These are phyloP conservation scores for Phanerodontia chrysosporium DNA, from an alignment of 768 basidiomycete genomes.

Conservation along the genomic window DNA sequence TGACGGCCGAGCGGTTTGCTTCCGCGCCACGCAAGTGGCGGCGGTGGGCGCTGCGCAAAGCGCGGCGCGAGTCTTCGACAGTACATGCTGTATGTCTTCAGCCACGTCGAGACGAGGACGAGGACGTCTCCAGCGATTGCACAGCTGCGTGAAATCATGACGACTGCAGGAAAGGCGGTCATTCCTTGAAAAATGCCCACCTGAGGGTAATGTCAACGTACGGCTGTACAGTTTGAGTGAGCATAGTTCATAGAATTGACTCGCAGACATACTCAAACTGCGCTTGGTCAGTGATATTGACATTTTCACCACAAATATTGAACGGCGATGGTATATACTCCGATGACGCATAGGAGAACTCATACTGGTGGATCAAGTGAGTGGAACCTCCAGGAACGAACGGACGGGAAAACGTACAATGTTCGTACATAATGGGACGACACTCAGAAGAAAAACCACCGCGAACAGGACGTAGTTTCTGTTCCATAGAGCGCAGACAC, in stretches of 20 bases:
- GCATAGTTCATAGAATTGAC: too few species aligned
- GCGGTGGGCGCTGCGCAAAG: too few species aligned
- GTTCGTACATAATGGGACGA: background rate
- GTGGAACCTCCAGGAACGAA: too few species aligned
- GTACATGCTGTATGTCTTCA: background rate
- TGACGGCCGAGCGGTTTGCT: too few species aligned
- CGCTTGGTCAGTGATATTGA: too few species aligned
- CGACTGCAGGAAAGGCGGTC: background rate
- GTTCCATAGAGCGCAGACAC: background rate
- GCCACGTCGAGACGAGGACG: background rate
- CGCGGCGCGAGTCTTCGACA: background rate
- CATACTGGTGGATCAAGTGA: too few species aligned
- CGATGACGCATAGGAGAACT: too few species aligned
- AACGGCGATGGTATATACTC: too few species aligned
- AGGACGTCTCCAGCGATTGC: background rate
- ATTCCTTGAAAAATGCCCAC: background rate
- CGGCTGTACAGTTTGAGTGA: background rate
- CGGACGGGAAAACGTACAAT: too few species aligned
- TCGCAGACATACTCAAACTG: too few species aligned
- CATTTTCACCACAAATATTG: too few species aligned
- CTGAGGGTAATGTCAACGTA: background rate
- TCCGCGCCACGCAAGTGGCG: too few species aligned
- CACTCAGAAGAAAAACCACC: background rate
- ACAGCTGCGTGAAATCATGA: background rate
- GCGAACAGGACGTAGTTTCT: background rate